Evolutionary conservation across 2,329 filamentous ascomycete species (phyloP), one percentile per base, ranked within the genome.

Genomic region (Fusarium sulawesiense): DNA sequence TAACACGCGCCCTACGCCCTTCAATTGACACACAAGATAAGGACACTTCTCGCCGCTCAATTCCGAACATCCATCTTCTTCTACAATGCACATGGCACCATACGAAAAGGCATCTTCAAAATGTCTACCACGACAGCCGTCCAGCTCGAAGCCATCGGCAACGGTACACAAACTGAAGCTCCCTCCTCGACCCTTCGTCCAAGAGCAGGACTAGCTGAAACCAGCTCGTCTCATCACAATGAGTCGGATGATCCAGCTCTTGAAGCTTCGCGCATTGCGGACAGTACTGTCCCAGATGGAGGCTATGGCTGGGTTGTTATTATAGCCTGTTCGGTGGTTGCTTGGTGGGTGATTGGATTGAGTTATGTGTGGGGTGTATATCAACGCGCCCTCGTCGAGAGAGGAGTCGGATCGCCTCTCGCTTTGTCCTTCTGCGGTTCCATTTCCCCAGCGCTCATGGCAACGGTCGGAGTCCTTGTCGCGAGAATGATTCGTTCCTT

Each of bases 391-490:
- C 80, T 91, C 0, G 82, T 89, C 0, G 77, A 83, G 37, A 76
- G 83, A 20, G 79, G 80, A 0, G 77, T 88, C 1, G 81, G 54
- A 1, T 71, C 82, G 0, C 79, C 87, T 0, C 83, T 84, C 0
- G 88, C 85, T 0, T 77, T 91, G 13, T 84, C 87, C 1, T 91
- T 89, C 64, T 85, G 90, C 7, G 88, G 88, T 0, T 87, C 85
- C 0, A 75, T 85, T 13, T 75, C 72, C 0, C 60, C 72, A 1
- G 82, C 60, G 2, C 27, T 72, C 18, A 68, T 72, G 68, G 58
- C 56, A 1, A 57, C 32, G 0, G 46, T 66, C 10, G 68, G 68
- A 0, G 42, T 71, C 18, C 53, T 71, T 0, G 68, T 68, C 14
- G 71, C 68, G 8, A 48, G 68, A 14, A 47, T 68, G 64, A 16